Evolutionary conservation across 2,329 filamentous ascomycete species (phyloP).

Genomic region (Dactylellina leptospora): DNA sequence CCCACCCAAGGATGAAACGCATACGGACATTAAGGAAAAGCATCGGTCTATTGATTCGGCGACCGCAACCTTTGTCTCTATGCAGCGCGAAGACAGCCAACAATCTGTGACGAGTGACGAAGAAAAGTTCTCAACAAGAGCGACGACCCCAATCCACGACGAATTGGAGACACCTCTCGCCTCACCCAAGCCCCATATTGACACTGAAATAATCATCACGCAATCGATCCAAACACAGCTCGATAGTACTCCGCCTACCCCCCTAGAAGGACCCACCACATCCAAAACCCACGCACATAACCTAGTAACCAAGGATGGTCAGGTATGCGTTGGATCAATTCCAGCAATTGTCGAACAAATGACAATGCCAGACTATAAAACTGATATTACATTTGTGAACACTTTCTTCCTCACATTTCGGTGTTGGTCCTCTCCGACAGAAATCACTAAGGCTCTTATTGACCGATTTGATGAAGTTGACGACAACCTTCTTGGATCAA

Average conservation of each 20-base stretch:
- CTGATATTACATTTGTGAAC: constrained; percentile 88
- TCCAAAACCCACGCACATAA: constrained; percentile 92
- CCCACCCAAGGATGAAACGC: constrained; percentile 29
- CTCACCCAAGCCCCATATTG: constrained; percentile 26
- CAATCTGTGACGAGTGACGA: constrained; percentile 44
- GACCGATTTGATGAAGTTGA: constrained; percentile 92
- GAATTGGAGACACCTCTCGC: constrained; percentile 39
- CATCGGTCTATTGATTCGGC: constrained; percentile 36
- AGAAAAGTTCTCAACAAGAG: constrained; percentile 53
- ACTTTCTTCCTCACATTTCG: constrained; percentile 97
- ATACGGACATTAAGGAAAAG: constrained; percentile 24
- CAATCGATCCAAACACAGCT: constrained; percentile 4
- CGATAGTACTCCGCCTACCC: constrained; percentile 33
- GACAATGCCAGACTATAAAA: constrained; percentile 90
- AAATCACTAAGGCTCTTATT: constrained; percentile 82
- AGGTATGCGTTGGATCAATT: constrained; percentile 90
- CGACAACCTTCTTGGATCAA: constrained; percentile 75
- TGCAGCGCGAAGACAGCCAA: constrained; percentile 51
- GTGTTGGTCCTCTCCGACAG: constrained; percentile 82
- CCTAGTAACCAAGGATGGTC: constrained; percentile 91
- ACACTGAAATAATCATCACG: constrained; percentile 18
- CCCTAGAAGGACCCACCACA: constrained; percentile 61
- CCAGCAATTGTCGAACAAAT: constrained; percentile 91
- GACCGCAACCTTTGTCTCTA: constrained; percentile 25
- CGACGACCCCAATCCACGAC: constrained; percentile 55